Base-by-base conservation (phyloP, 345 rosid species). In the Populus tremula region DNA sequence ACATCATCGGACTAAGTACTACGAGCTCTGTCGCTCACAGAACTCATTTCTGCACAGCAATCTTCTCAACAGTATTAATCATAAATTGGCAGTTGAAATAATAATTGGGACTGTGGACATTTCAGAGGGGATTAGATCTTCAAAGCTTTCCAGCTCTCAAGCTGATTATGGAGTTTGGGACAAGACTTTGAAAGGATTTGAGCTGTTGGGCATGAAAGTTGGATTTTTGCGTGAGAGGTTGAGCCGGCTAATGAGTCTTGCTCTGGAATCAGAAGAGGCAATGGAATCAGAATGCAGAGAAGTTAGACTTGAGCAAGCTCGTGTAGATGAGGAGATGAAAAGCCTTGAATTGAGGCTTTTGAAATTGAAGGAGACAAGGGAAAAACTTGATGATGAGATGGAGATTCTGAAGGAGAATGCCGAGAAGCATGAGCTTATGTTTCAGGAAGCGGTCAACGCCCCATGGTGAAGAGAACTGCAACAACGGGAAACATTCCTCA, bases 131-230 rank as follows among this genome's bases (percentile, higher is more conserved):
- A 83, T 89, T 49, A 81, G 81, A 83, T 29, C 80, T 45, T 75
- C 86, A 31, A 86, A 63, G 69, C 76, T 83, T 63, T 66, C 83
- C 49, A 79, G 81, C 66, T 78, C 84, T 8, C 56, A 25, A 27
- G 76, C 85, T 49, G 82, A 84, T 75, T 89, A 80, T n/a, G 73
- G 69, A 45, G 74, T 75, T 23, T 87, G 90, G 92, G 85, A 81
- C 68, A 83, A 74, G 68, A 89, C 86, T 38, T 77, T 89, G 75
- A 84, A 87, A 74, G 89, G 87, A n/a, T 87, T 89, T 66, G 86
- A 81, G 84, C 78, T 82, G 78, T 76, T 87, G 77, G 89, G 92
- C 67, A 89, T 80, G 84, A 83, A 87, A 3, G 87, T 86, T 4
- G 87, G 86, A 50, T 89, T 86, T 73, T 63, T 83, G 56, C 85